Base-by-base conservation (phyloP, 1,139 yeast genomes). In the Geotrichum candidum region DNA sequence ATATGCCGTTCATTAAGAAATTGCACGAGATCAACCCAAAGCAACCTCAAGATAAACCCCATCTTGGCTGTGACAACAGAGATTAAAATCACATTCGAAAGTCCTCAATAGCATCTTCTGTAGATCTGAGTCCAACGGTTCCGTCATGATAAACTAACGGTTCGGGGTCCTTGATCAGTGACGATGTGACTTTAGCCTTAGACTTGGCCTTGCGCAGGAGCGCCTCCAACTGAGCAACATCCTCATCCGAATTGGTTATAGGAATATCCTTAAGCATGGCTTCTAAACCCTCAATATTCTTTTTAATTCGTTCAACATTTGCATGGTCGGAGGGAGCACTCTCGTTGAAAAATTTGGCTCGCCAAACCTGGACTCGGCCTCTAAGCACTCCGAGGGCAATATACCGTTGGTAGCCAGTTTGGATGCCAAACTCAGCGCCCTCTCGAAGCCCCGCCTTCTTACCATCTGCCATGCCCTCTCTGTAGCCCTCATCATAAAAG, bases 351-450 rank as follows among this genome's bases (percentile, higher is more conserved):
- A 46, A 55, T 27, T 56, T 35, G 10, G 60, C 53, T 9, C 64
- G 62, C 80, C 80, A 78, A 3, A 75, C 72, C 7, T 76, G 76
- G 1, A 82, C 70, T 5, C 88, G 72, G 6, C 90, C 90, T 56
- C 77, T 74, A 5, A 88, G 78, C 60, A 86, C 83, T 0, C 96
- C 96, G 2, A 88, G 72, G 0, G 87, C 73, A 15, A 86, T 68
- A 67, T 81, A 87, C 64, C 92, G 76, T 72, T 87, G 92, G 69
- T 84, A 88, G 0, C 91, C 95, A 0, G 90, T 86, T 69, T 89
- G 95, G 59, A 87, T 79, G 0, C 96, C 96, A 69, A 81, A 87
- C 66, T 87, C 89, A 67, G 84, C 85, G 1, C 96, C 96, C 71
- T 88, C 96, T 1, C 80, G 66, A 60, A 75, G 77, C 56, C 94